phyloP scores from a whole-genome alignment of 257 asterid genomes.

The Ajuga chamaepitys region DNA sequence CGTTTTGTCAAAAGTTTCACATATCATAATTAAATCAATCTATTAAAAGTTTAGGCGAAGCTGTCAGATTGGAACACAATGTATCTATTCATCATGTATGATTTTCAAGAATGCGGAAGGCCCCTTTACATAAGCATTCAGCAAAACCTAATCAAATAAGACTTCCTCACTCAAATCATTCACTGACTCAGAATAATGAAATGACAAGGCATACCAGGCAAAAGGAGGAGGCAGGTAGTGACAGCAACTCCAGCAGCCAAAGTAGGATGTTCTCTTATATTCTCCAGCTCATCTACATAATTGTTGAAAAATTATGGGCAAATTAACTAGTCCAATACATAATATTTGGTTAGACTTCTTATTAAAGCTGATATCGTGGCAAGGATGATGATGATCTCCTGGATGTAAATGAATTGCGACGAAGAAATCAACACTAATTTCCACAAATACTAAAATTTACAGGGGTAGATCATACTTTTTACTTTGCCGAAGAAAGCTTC shows the following conservation, averaged over 20 bases:
- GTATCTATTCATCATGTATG: not conserved
- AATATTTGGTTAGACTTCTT: not conserved
- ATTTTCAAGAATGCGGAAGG: not conserved
- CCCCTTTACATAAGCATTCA: not conserved
- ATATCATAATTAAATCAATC: not conserved
- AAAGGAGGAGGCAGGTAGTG: constrained; percentile 50
- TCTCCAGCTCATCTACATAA: constrained; percentile 46
- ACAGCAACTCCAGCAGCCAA: constrained; percentile 67
- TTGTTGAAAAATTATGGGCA: not conserved
- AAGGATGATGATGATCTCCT: not conserved
- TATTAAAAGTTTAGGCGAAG: not conserved
- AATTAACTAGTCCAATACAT: not conserved
- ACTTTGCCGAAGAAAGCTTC: constrained; percentile 56
- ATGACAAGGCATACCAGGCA: constrained; percentile 50
- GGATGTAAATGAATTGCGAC: not conserved
- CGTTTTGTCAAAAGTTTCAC: not conserved
- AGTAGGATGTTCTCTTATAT: constrained; percentile 57
- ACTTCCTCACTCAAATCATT: not conserved
- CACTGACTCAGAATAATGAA: not conserved
- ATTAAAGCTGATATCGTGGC: not conserved
- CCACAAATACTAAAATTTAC: not conserved
- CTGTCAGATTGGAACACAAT: not conserved
- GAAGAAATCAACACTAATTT: not conserved
- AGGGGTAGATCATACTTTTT: constrained; percentile 46
- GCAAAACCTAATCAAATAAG: not conserved